Conservation (phyloP, 1,139 yeast species). For the Geotrichum reessii region DNA sequence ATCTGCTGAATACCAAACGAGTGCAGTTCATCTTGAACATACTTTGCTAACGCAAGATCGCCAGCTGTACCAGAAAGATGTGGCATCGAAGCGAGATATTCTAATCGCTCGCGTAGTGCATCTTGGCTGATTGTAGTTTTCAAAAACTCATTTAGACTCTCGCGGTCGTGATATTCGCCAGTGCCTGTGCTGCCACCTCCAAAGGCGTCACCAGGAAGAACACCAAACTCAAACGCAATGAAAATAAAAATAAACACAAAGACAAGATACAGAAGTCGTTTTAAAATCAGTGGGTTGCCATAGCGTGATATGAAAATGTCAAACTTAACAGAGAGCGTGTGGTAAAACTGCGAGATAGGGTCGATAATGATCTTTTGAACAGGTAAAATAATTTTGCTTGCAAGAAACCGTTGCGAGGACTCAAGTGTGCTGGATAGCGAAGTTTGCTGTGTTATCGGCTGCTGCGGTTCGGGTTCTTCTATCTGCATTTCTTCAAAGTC, state of each 20-base stretch:
- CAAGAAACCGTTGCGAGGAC: slow-evolving; percentile 28
- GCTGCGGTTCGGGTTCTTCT: neutral
- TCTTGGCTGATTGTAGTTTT: slow-evolving; percentile 49
- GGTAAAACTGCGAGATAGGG: slow-evolving; percentile 60
- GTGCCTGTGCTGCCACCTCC: slow-evolving; percentile 34
- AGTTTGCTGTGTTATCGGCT: neutral
- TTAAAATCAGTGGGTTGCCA: slow-evolving; percentile 82
- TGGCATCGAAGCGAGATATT: slow-evolving; percentile 75
- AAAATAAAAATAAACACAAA: slow-evolving; percentile 54
- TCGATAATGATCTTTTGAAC: slow-evolving; percentile 47
- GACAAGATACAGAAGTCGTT: slow-evolving; percentile 64
- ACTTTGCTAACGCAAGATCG: slow-evolving; percentile 63
- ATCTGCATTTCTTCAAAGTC: neutral
- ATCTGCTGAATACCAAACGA: slow-evolving; percentile 50
- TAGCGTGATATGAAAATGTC: slow-evolving; percentile 56
- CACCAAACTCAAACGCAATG: slow-evolving; percentile 51
- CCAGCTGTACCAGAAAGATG: slow-evolving; percentile 86
- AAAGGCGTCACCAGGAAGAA: slow-evolving; percentile 42
- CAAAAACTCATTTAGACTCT: slow-evolving; percentile 46
- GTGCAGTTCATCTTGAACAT: slow-evolving; percentile 53
- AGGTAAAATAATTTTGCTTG: slow-evolving; percentile 46
- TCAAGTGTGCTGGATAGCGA: neutral
- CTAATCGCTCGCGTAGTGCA: slow-evolving; percentile 59
- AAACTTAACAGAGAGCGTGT: slow-evolving; percentile 41
- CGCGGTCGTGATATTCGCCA: slow-evolving; percentile 54